Percentiles rank a stretch among this genome's conserved stretches.
phyloP scores from a whole-genome alignment of 2,329 filamentous ascomycete species.

The Phialophora verrucosa region DNA sequence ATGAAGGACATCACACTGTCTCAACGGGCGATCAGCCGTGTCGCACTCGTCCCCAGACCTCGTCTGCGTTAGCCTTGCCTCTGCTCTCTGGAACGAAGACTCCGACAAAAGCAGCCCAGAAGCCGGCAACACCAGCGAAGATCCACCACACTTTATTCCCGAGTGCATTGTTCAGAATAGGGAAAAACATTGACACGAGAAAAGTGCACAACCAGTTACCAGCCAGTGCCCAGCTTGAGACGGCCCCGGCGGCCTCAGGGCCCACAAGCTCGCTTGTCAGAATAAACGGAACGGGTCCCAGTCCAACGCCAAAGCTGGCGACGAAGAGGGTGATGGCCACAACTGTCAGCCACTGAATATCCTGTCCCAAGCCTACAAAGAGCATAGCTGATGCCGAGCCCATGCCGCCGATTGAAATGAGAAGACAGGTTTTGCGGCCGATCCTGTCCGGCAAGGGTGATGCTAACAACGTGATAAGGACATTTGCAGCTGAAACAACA shows the following conservation, averaged over 20 bases:
- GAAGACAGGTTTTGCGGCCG: slow-evolving; percentile 82
- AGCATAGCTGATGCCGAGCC: slow-evolving; percentile 76
- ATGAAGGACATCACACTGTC: not conserved
- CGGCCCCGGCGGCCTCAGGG: slow-evolving; percentile 86
- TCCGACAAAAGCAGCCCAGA: slow-evolving; percentile 73
- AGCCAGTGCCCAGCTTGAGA: slow-evolving; percentile 84
- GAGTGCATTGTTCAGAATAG: slow-evolving; percentile 77
- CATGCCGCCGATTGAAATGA: slow-evolving; percentile 84
- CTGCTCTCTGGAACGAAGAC: slow-evolving; percentile 83
- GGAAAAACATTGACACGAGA: slow-evolving; percentile 92
- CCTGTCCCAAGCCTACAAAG: slow-evolving; percentile 77
- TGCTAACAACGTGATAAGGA: slow-evolving; percentile 78
- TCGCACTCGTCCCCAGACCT: slow-evolving; percentile 77
- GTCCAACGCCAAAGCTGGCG: slow-evolving; percentile 82
- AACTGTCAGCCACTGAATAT: slow-evolving; percentile 75
- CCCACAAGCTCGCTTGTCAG: slow-evolving; percentile 88
- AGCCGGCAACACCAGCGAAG: slow-evolving; percentile 75
- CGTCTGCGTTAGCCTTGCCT: slow-evolving; percentile 79
- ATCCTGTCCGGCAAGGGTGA: slow-evolving; percentile 81
- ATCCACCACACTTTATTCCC: slow-evolving; percentile 87
- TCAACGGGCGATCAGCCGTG: slow-evolving; percentile 2
- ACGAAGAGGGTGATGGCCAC: slow-evolving; percentile 84
- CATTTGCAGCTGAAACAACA: slow-evolving; percentile 82
- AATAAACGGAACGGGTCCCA: slow-evolving; percentile 94
- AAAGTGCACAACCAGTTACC: slow-evolving; percentile 93